phyloP scores from a whole-genome alignment of 495 filamentous ascomycete genomes.

The Penicillium mononematosum region DNA sequence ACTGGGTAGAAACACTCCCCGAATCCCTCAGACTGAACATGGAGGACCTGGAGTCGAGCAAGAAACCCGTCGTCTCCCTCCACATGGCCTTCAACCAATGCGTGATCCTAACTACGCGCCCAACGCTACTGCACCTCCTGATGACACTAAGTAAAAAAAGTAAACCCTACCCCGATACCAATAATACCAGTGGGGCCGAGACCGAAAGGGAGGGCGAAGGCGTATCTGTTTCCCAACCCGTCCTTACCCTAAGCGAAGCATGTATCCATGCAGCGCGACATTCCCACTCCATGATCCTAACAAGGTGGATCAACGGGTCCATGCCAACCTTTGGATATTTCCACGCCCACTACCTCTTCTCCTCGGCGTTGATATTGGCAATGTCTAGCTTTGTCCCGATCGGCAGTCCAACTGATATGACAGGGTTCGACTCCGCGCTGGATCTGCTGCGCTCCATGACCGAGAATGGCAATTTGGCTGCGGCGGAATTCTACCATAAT shows the following conservation, averaged over 20 bases:
- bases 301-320: constrained; percentile 46
- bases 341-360: constrained; percentile 49
- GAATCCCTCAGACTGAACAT: constrained; percentile 41
- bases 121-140: constrained; percentile 43
- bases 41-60: constrained; percentile 40
- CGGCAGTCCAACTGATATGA: constrained; percentile 37
- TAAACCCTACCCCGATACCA: not conserved
- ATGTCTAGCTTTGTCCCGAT: constrained; percentile 46
- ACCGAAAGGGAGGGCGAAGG: not conserved
- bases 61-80: constrained; percentile 39
- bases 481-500: constrained; percentile 41
- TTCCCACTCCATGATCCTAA: constrained; percentile 44
- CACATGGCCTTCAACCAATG: constrained; percentile 48
- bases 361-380: constrained; percentile 40
- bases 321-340: constrained; percentile 48
- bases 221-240: constrained; percentile 37
- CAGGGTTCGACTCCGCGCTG: constrained; percentile 40
- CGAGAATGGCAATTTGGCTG: constrained; percentile 44
- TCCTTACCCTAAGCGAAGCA: constrained; percentile 44
- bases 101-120: constrained; percentile 43
- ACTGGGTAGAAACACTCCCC: constrained; percentile 46
- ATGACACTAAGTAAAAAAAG: constrained; percentile 34
- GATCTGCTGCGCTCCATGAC: constrained; percentile 43
- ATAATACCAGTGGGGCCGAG: not conserved
- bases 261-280: constrained; percentile 48